Evolutionary conservation across 73 alveolate genomes (phyloP), one percentile per base, ranked within the genome.

Genomic region (Diophrys appendiculata): DNA sequence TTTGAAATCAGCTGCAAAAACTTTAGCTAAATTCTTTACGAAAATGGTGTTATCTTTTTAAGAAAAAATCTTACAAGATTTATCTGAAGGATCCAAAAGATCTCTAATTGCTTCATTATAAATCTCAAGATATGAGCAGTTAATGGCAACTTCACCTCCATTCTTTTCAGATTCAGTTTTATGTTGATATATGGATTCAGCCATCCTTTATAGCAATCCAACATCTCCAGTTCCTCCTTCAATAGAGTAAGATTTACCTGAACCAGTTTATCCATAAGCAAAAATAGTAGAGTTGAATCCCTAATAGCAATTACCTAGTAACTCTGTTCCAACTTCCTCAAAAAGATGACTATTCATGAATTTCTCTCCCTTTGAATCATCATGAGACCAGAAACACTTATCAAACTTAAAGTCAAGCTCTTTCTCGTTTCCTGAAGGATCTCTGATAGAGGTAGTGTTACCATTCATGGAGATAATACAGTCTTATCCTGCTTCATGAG

Each of bases 211-310:
- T 2, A 76, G 70, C 1, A 76, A 65, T 31, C 85, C 85, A 28
- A 26, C 35, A 25, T 76, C 76, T 25, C 54, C 68, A 0, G 71
- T 24, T 25, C 31, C 27, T 30, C 85, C 85, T 76, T 76, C 85
- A 22, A 88, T 84, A 13, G 95, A 55, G 78, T 71, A 88, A 24
- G 89, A 82, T 70, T 88, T 88, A 18, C 95, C 95, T 24, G 85
- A 55, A 5, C 92, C 92, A 26, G 93, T 85, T 69, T 85, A 73
- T 5, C 95, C 95, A 70, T 88, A 88, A 29, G 95, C 91, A 55
- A 88, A 76, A 26, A 88, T 83, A 0, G 95, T 83, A 8, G 82
- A 60, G 54, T 88, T 88, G 29, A 43, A 82, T 0, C 95, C 95
- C 3, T 68, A 29, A 28, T 55, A 65, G 31, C 73, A 52, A 29